phyloP scores from a whole-genome alignment of 805 yeast species.

The Grigorovia transvaalensis region DNA sequence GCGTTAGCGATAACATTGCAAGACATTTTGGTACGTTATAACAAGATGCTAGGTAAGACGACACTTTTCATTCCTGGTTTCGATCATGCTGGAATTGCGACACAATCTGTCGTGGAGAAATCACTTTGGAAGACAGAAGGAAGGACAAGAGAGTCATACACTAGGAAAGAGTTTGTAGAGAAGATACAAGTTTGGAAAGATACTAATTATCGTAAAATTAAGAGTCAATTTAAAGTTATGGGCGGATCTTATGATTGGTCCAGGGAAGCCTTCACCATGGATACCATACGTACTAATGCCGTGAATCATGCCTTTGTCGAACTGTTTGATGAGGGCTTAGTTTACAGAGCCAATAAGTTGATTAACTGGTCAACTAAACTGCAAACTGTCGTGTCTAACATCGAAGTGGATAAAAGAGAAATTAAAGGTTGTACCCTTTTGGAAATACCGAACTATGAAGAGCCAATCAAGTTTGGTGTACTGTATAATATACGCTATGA shows the following conservation, averaged over 20 bases:
- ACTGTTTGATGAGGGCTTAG: conserved; percentile 84
- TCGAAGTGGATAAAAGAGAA: conserved; percentile 88
- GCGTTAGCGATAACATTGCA: conserved; percentile 93
- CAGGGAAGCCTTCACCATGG: conserved; percentile 85
- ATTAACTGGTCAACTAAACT: conserved; percentile 93
- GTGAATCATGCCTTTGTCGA: conserved; percentile 84
- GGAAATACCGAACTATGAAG: conserved; percentile 79
- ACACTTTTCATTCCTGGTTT: conserved; percentile 90
- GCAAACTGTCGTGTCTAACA: conserved; percentile 87
- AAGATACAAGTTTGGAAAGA: conserved; percentile 98
- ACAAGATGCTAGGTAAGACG: conserved; percentile 96
- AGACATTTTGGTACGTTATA: conserved; percentile 83
- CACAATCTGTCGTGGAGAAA: conserved; percentile 96
- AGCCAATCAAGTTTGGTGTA: conserved; percentile 88
- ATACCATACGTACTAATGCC: conserved; percentile 62
- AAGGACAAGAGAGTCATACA: conserved; percentile 84
- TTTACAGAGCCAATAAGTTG: conserved; percentile 83
- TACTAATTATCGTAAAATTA: conserved; percentile 74
- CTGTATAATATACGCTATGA: conserved; percentile 86
- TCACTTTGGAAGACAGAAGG: conserved; percentile 76
- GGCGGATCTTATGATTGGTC: conserved; percentile 97
- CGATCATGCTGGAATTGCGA: conserved; percentile 98
- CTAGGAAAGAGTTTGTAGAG: conserved; percentile 76
- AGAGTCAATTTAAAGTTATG: conserved; percentile 66
- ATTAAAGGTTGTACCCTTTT: conserved; percentile 67